Percentiles rank a stretch among this genome's conserved stretches.
Conservation (phyloP, 179 eudicot genomes). For the Amaranthus tricolor region DNA sequence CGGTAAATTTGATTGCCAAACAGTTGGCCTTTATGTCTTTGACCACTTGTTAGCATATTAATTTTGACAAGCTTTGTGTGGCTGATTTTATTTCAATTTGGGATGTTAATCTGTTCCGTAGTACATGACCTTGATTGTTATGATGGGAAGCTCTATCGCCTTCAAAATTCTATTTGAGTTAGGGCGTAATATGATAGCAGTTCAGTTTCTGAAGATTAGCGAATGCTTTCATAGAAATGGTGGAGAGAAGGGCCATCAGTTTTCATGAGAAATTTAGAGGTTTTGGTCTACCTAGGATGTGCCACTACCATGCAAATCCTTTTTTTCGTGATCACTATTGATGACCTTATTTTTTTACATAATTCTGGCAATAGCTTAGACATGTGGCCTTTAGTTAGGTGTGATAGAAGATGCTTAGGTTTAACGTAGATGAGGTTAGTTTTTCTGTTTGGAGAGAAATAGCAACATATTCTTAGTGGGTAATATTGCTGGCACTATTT, state of each 20-base stretch:
- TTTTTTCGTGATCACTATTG: not conserved
- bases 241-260: not conserved
- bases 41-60: not conserved
- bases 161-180: not conserved
- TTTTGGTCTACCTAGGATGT: slow-evolving; percentile 1
- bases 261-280: not conserved
- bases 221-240: not conserved
- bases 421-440: not conserved
- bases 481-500: not conserved
- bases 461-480: not conserved
- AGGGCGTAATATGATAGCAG: not conserved
- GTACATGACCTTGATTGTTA: not conserved
- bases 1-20: not conserved
- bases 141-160: not conserved
- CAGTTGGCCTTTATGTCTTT: not conserved
- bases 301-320: not conserved
- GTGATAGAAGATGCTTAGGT: not conserved
- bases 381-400: not conserved
- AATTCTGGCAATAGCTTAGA: not conserved
- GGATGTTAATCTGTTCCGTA: not conserved
- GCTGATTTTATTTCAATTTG: not conserved
- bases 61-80: not conserved
- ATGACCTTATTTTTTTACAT: not conserved
- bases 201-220: not conserved
- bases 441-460: not conserved